phyloP scores from a whole-genome alignment of 139 green algal species.

The Marvania coccoides region DNA sequence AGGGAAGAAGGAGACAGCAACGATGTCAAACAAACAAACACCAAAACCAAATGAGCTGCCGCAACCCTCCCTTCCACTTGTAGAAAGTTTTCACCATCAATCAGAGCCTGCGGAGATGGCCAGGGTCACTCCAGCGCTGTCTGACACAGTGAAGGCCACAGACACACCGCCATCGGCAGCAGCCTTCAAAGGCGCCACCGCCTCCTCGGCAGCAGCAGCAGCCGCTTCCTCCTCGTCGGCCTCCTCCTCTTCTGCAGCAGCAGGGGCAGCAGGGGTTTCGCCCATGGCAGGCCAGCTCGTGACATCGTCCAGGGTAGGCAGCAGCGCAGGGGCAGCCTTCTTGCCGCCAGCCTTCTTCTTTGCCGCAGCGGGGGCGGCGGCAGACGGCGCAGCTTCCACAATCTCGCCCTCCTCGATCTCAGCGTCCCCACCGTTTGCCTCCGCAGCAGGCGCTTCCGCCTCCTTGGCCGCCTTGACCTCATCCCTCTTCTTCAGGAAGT shows the following conservation, averaged over 20 bases:
- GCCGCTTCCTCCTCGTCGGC: not conserved
- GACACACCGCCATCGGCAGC: not conserved
- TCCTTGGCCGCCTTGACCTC: not conserved
- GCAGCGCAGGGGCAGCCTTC: not conserved
- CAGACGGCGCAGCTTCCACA: not conserved
- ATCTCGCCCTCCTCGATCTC: not conserved
- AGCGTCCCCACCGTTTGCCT: not conserved
- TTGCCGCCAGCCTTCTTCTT: not conserved
- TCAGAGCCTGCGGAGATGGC: too few relatives aligned
- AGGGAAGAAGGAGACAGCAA: too few relatives aligned
- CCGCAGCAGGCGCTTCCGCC: not conserved
- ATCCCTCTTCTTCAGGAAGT: constrained; percentile 17
- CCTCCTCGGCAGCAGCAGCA: not conserved
- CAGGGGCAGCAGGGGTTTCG: not conserved
- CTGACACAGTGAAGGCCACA: constrained; percentile 5
- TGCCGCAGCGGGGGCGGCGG: not conserved
- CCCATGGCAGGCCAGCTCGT: constrained; percentile 27
- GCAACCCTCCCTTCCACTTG: too few relatives aligned
- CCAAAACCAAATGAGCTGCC: too few relatives aligned
- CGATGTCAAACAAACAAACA: too few relatives aligned
- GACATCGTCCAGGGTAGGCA: constrained; percentile 23
- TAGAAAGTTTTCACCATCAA: too few relatives aligned
- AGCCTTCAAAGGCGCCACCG: not conserved
- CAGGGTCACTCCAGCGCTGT: constrained; percentile 4
- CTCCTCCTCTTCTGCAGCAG: not conserved